Evolutionary conservation across 2,329 filamentous ascomycete genomes (phyloP).

Genomic region (Diplocarpon rosae): DNA sequence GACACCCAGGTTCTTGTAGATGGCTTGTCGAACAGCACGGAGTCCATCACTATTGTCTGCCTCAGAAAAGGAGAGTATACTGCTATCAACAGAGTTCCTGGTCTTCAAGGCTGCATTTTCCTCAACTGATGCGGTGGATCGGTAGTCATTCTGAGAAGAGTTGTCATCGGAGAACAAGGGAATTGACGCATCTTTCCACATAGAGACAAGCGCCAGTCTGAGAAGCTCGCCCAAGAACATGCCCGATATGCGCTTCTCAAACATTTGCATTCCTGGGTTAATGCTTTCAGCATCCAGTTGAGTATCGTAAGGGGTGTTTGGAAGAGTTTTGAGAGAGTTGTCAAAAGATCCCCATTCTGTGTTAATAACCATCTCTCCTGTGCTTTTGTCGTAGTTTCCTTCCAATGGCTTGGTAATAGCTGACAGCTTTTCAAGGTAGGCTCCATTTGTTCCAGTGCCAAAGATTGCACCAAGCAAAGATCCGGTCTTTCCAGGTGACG

Average conservation of each 20-base stretch:
- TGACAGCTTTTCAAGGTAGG: constrained; percentile 84
- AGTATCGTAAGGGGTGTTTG: constrained; percentile 72
- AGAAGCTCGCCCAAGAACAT: constrained; percentile 98
- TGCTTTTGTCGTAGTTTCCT: constrained; percentile 64
- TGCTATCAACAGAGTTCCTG: constrained; percentile 84
- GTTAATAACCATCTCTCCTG: constrained; percentile 95
- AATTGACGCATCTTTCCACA: constrained; percentile 56
- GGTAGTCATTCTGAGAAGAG: constrained; percentile 58
- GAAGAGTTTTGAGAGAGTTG: constrained; percentile 80
- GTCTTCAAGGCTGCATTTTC: constrained; percentile 57
- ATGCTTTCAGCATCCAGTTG: constrained; percentile 68
- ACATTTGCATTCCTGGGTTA: constrained; percentile 96
- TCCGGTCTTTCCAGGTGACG: constrained; percentile 73
- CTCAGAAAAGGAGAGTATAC: constrained; percentile 78
- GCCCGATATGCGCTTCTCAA: constrained; percentile 94
- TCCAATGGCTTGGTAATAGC: constrained; percentile 70
- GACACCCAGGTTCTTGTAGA: constrained; percentile 68
- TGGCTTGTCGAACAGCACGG: constrained; percentile 61
- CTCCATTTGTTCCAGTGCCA: constrained; percentile 93
- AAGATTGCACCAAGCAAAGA: constrained; percentile 95
- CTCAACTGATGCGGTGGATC: constrained; percentile 58
- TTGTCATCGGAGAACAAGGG: constrained; percentile 68
- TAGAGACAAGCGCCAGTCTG: constrained; percentile 60
- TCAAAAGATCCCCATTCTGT: constrained; percentile 98
- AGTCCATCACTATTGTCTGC: constrained; percentile 66